Conservation (phyloP, 2,329 filamentous ascomycete species). For the Gaeumannomyces tritici region DNA sequence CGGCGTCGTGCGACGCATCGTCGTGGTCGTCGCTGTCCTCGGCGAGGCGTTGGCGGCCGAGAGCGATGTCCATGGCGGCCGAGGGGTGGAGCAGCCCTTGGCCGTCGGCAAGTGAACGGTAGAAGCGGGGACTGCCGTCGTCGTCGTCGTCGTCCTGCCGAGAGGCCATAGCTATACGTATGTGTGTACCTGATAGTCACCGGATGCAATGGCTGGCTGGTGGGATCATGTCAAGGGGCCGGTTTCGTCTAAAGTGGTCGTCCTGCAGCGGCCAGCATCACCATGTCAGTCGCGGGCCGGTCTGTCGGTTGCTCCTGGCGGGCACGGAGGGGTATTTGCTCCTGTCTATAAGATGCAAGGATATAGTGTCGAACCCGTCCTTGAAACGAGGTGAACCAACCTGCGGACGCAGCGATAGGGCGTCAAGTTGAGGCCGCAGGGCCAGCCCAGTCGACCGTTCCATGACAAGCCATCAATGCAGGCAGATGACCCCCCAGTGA, state of each 20-base stretch:
- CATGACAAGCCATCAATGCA: neutral
- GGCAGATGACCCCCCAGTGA: neutral
- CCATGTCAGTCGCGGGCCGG: too few relatives aligned
- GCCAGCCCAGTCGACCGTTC: neutral
- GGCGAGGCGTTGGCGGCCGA: neutral
- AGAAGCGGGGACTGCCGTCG: neutral
- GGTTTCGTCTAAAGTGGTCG: too few relatives aligned
- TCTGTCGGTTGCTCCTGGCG: too few relatives aligned
- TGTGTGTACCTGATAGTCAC: too few relatives aligned
- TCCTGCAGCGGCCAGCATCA: too few relatives aligned
- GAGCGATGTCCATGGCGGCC: neutral
- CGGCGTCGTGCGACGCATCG: neutral
- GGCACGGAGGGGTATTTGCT: too few relatives aligned
- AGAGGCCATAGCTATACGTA: neutral
- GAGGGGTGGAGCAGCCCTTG: neutral
- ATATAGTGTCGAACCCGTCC: too few relatives aligned
- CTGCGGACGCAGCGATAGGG: neutral
- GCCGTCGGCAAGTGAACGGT: neutral
- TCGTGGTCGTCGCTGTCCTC: neutral
- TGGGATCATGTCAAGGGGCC: too few relatives aligned
- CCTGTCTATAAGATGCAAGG: too few relatives aligned
- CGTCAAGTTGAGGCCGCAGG: neutral
- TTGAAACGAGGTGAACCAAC: neutral
- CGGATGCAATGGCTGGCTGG: too few relatives aligned
- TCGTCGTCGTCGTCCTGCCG: neutral